Base-by-base conservation (phyloP, 148 eudicot genomes). In the Vaccinium myrtillus region DNA sequence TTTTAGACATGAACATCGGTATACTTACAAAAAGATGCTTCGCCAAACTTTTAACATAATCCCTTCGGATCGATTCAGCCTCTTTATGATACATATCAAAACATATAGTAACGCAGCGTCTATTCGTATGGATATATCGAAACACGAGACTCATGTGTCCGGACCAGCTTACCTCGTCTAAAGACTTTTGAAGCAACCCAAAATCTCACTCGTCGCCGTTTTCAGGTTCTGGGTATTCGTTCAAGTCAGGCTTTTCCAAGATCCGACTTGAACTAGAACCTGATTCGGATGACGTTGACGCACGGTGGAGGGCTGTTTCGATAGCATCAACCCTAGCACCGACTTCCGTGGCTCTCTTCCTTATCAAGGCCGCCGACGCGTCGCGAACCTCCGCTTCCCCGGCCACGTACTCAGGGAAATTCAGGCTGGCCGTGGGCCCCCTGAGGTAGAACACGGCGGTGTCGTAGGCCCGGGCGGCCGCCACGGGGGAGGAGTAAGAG, bases 401-500 rank as follows among this genome's bases (percentile, higher is more conserved):
- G 30, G 25, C 70, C 5, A 65, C 70, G 32, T 65, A 9, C 30
- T 65, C 70, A 0, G 70, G 70, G 30, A 65, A 65, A 30, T 65
- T 65, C 2, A 65, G 70, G 30, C 70, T 23, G 5, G 70, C 70
- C 13, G 70, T 25, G 1, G 30, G 70, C 5, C 70, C 70, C 4
- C 70, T 4, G 70, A 65, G 70, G 32, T 65, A 65, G 70, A 65
- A 65, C 70, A 65, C 13, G 70, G 70, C 70, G 70, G 70, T 65
- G 70, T 65, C 70, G 70, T 65, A 65, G 30, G 70, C 70, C 30
- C 70, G 70, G 30, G 70, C 70, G 14, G 70, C 70, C 14, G 70
- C 70, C 5, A 65, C 70, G 14, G 70, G 70, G 30, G 70, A 65
- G 32, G 70, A 65, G 32, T 65, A 65, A 9, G 70, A 65, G 1